These are phyloP conservation scores for Daldinia eschscholtzii DNA, from an alignment of 2,329 filamentous ascomycete genomes.

Conservation along the genomic window DNA sequence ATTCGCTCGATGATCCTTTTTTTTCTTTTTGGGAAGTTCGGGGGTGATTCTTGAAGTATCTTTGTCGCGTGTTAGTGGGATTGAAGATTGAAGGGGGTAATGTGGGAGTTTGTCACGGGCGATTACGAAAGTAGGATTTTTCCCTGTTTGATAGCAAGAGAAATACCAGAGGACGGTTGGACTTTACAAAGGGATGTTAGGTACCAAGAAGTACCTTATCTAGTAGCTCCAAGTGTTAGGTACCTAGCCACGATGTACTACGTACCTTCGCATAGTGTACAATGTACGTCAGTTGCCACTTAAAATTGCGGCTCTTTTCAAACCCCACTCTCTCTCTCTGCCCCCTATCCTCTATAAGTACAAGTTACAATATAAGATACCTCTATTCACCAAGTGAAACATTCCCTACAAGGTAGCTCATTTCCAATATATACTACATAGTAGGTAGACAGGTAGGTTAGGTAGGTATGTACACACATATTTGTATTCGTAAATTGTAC, in stretches of 20 bases:
- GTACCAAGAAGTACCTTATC: slow-evolving; percentile 4
- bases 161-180: slow-evolving; percentile 9
- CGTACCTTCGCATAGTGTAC: slow-evolving; percentile 19
- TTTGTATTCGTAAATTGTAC: not conserved
- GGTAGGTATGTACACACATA: not conserved
- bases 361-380: too few species aligned
- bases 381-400: too few species aligned
- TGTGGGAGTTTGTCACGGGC: slow-evolving; percentile 15
- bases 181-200: slow-evolving; percentile 8
- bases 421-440: not conserved
- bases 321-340: not conserved
- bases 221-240: not conserved
- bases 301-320: slow-evolving; percentile 36
- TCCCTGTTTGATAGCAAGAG: slow-evolving; percentile 24
- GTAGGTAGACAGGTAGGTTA: too few species aligned
- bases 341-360: not conserved
- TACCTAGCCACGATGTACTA: slow-evolving; percentile 1
- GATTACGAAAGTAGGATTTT: slow-evolving; percentile 30
- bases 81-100: slow-evolving; percentile 15
- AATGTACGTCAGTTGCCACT: slow-evolving; percentile 36
- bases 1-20: not conserved
- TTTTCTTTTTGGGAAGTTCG: not conserved
- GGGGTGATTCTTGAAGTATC: slow-evolving; percentile 2
- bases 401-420: too few species aligned
- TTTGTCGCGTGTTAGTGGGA: slow-evolving; percentile 14